Percentiles rank a stretch among this genome's conserved stretches.
Evolutionary conservation across 768 basidiomycete species (phyloP).

Genomic region (Xerocomus potaroensis): DNA sequence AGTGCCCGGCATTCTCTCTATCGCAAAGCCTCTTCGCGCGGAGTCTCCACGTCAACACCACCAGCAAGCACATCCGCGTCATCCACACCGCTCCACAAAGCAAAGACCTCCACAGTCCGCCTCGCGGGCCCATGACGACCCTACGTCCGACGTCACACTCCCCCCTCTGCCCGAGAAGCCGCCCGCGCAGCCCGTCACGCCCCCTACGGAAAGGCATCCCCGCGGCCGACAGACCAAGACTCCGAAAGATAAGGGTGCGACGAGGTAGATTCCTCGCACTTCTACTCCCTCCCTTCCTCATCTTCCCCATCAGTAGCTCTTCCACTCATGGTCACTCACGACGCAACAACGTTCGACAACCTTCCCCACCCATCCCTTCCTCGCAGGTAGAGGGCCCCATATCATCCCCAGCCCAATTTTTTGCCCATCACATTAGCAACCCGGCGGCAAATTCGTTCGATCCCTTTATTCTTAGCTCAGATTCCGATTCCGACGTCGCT

Average conservation of each 20-base stretch:
- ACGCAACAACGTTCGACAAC: slow-evolving; percentile 55
- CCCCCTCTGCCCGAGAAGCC: slow-evolving; percentile 30
- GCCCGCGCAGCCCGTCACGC: slow-evolving; percentile 14
- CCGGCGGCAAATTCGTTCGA: slow-evolving; percentile 40
- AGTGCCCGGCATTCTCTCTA: slow-evolving; percentile 67
- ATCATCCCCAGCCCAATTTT: slow-evolving; percentile 20
- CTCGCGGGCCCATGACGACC: slow-evolving; percentile 24
- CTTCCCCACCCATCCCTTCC: slow-evolving; percentile 56
- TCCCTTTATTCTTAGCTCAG: slow-evolving; percentile 47
- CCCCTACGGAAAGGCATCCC: slow-evolving; percentile 27
- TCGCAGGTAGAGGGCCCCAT: slow-evolving; percentile 63
- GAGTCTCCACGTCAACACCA: slow-evolving; percentile 34
- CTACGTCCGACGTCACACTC: slow-evolving; percentile 30
- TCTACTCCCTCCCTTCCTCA: slow-evolving; percentile 1
- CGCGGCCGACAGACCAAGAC: slow-evolving; percentile 36
- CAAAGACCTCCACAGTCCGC: slow-evolving; percentile 26
- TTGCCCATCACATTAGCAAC: slow-evolving; percentile 26
- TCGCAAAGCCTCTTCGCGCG: slow-evolving; percentile 52
- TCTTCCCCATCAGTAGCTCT: slow-evolving; percentile 37
- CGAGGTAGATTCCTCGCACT: slow-evolving; percentile 35
- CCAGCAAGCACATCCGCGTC: slow-evolving; percentile 32
- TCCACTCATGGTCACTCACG: slow-evolving; percentile 43
- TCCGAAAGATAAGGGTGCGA: slow-evolving; percentile 39
- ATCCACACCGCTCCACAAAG: slow-evolving; percentile 36
- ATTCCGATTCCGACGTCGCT: slow-evolving; percentile 36